Evolutionary conservation across 192 early-diverging fungal genomes (phyloP), one percentile per base, ranked within the genome.

Genomic region (Haplosporangium gracile): DNA sequence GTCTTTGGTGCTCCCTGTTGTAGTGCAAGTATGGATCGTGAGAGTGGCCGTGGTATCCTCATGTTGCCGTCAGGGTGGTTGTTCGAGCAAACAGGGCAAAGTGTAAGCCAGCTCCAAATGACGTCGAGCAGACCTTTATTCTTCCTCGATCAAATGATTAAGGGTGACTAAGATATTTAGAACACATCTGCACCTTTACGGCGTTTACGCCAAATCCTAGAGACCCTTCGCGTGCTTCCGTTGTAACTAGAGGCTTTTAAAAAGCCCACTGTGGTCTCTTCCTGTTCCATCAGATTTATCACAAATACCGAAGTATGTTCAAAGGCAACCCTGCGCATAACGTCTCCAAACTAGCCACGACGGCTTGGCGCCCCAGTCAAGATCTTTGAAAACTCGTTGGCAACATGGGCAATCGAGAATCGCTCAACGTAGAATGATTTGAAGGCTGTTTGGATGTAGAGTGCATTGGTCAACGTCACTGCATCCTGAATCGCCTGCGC

Each of bases 21-120:
- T 65, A 8, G 29, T 29, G 11, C 26, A 13, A 32, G 60, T 65
- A 65, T 32, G 60, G 13, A 29, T 65, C 60, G 60, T 29, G 60
- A 65, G 60, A 65, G 60, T 65, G 60, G 13, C 60, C 26, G 60
- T 65, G 60, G 60, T 65, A 32, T 65, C 60, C 60, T 65, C 60
- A 65, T 65, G 29, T 65, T 65, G 13, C 13, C 10, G n/a, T 4
- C 60, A 32, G 13, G 29, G 60, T 15, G 60, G 26, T 65, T 65
- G 26, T 65, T 65, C 5, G 20, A 51, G 49, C 36, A 36, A 36
- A 36, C 36, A 51, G 49, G 2, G 20, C 49, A 51, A 51, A 18
- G 47, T 49, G 49, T 20, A 16, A 51, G 16, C 2, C 49, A 22
- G 16, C 1, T 10, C 13, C 43, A 45, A 18, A 51, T 51, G 49